Evolutionary conservation across 805 yeast species (phyloP).

Genomic region (Starmera caribaea): DNA sequence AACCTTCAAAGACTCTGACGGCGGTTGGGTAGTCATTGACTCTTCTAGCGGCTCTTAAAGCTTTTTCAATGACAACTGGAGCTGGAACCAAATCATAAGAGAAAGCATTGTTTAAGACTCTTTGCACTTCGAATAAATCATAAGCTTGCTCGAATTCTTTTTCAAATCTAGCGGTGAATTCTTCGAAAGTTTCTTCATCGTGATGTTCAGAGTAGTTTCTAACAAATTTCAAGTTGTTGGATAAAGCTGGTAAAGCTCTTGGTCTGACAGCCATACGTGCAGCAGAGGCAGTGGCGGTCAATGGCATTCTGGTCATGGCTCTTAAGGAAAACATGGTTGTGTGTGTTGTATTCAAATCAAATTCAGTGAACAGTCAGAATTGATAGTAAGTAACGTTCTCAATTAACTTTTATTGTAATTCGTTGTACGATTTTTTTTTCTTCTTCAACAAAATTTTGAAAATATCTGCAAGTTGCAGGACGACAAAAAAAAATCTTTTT

Average conservation of each 20-base stretch:
- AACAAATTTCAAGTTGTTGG: slow-evolving; percentile 17
- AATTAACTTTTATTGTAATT: no score
- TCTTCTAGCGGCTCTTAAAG: slow-evolving; percentile 96
- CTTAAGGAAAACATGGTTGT: slow-evolving; percentile 2
- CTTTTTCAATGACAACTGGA: slow-evolving; percentile 91
- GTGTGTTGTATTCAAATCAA: background rate
- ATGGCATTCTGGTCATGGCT: slow-evolving; percentile 10
- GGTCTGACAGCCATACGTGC: background rate
- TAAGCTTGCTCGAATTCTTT: slow-evolving; percentile 93
- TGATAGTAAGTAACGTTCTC: no score
- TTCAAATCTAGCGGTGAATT: slow-evolving; percentile 83
- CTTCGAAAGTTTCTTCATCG: slow-evolving; percentile 90
- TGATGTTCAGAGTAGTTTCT: slow-evolving; percentile 76
- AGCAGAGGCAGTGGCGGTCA: slow-evolving; percentile 6
- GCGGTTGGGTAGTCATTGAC: slow-evolving; percentile 99
- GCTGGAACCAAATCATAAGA: slow-evolving; percentile 98
- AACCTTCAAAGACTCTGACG: slow-evolving; percentile 95
- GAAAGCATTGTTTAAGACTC: slow-evolving; percentile 96
- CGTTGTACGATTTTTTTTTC: no score
- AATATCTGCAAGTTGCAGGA: no score
- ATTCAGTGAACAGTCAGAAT: no score
- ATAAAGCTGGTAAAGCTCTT: slow-evolving; percentile 3
- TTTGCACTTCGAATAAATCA: slow-evolving; percentile 79
- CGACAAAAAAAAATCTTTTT: no score
- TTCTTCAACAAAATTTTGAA: no score